Conservation (phyloP, 495 filamentous ascomycete genomes). For the Neurospora terricola region DNA sequence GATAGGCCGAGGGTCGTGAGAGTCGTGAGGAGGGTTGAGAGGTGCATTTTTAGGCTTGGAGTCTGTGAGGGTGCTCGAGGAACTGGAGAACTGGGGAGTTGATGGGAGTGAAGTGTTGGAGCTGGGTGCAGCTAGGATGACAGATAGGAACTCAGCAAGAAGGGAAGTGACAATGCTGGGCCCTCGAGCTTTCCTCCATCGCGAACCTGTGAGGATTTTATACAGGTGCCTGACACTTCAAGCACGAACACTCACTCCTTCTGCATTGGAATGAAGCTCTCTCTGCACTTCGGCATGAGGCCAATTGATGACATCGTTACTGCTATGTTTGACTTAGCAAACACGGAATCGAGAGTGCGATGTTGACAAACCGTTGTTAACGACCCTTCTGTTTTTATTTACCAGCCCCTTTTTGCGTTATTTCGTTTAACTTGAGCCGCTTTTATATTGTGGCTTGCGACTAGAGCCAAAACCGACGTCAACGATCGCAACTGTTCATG, state of each 20-base stretch:
- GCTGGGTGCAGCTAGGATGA: no score
- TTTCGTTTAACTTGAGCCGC: background rate
- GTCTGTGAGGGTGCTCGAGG: background rate
- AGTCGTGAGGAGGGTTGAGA: background rate
- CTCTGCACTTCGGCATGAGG: no score
- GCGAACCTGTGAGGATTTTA: background rate
- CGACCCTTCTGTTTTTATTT: background rate
- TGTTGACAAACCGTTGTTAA: background rate
- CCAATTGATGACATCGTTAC: background rate
- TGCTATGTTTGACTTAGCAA: background rate
- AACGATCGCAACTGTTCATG: background rate
- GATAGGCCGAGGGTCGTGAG: background rate
- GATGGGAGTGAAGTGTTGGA: background rate
- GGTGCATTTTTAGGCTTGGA: background rate
- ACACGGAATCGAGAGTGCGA: background rate
- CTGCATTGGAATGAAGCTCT: background rate
- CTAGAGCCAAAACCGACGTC: background rate
- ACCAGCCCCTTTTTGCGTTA: background rate
- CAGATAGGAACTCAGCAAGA: background rate
- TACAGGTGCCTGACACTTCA: background rate
- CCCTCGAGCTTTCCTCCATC: background rate
- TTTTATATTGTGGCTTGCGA: background rate
- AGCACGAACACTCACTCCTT: background rate
- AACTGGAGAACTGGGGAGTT: background rate
- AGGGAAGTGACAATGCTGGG: background rate